Conservation (phyloP, 2,329 filamentous ascomycete species). For the Elsinoe arachidis region DNA sequence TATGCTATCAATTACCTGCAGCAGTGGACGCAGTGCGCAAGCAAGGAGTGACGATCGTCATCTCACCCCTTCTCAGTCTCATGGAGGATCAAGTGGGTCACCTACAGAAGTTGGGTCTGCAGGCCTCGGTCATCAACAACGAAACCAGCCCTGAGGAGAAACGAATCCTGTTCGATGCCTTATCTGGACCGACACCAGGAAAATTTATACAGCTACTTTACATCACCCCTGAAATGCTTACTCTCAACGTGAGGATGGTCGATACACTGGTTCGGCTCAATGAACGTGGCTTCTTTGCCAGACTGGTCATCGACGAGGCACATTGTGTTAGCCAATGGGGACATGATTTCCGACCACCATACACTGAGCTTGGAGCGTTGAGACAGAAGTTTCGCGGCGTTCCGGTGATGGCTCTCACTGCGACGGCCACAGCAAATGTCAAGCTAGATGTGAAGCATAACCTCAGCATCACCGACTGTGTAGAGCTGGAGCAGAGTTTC, state of each 20-base stretch:
- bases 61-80: conserved; percentile 88
- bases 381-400: conserved; percentile 65
- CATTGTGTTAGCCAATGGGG: conserved; percentile 99
- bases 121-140: conserved; percentile 74
- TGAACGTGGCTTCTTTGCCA: conserved; percentile 62
- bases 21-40: conserved; percentile 75
- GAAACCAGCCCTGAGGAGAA: conserved; percentile 59
- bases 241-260: conserved; percentile 64
- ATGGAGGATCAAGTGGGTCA: conserved; percentile 97
- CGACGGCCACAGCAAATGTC: conserved; percentile 88
- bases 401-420: conserved; percentile 89
- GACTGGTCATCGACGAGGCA: conserved; percentile 96
- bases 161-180: conserved; percentile 54
- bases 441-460: conserved; percentile 87
- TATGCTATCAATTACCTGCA: conserved; percentile 92
- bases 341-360: conserved; percentile 94
- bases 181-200: conserved; percentile 59
- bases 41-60: conserved; percentile 77
- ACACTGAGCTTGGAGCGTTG: conserved; percentile 74
- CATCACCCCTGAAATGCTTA: conserved; percentile 94
- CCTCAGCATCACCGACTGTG: conserved; percentile 69
- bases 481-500: conserved; percentile 85
- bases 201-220: conserved; percentile 79
- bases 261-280: conserved; percentile 61
- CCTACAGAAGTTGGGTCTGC: conserved; percentile 63